phyloP scores from a whole-genome alignment of 164 flowering plant genomes.

The Vitis riparia region DNA sequence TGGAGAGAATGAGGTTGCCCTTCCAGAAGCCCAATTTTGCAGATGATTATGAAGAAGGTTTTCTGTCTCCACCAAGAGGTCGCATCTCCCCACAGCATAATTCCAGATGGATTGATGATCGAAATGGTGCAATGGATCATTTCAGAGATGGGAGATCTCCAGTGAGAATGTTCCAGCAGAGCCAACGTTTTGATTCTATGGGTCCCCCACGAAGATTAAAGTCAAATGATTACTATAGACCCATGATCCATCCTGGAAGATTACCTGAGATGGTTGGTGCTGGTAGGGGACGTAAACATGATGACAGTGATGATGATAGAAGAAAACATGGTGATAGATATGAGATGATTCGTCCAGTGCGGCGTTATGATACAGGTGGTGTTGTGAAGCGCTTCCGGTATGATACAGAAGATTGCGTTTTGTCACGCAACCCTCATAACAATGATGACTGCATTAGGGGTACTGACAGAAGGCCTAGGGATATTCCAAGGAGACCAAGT shows the following conservation, averaged over 20 bases:
- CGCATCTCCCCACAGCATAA: conserved; percentile 24
- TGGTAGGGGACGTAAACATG: conserved; percentile 17
- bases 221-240: conserved; percentile 20
- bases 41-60: conserved; percentile 19
- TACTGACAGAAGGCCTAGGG: conserved; percentile 9
- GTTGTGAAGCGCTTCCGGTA: conserved; percentile 15
- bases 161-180: conserved; percentile 19
- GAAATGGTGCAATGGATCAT: conserved; percentile 11
- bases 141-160: conserved; percentile 33
- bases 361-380: conserved; percentile 22
- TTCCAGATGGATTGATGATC: conserved; percentile 25
- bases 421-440: conserved; percentile 3
- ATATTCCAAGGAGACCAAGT: neutral
- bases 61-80: conserved; percentile 20
- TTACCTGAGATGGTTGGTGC: conserved; percentile 17
- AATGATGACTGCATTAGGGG: conserved; percentile 7
- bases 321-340: conserved; percentile 19
- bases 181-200: conserved; percentile 21
- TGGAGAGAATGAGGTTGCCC: conserved; percentile 29
- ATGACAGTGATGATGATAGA: conserved; percentile 19
- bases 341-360: conserved; percentile 19
- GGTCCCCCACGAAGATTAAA: conserved; percentile 19
- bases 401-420: conserved; percentile 15
- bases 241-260: conserved; percentile 17
- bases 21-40: conserved; percentile 27